These are phyloP conservation scores for Rhododendron simsii DNA, from an alignment of 148 eudicot genomes.

Conservation along the genomic window DNA sequence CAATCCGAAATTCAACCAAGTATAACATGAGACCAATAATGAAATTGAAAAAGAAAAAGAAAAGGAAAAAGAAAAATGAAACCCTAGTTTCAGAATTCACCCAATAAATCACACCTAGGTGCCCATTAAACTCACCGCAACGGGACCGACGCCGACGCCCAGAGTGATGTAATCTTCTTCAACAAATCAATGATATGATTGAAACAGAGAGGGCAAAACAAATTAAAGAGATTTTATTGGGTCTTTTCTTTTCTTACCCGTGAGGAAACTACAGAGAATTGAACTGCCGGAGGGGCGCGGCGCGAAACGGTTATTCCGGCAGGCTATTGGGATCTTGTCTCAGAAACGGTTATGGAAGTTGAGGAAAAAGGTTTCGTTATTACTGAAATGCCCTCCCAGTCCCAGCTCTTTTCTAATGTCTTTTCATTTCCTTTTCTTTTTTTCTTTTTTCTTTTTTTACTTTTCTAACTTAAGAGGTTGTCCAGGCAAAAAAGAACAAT, in stretches of 20 bases:
- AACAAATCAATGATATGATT: neutral
- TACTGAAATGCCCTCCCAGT: neutral
- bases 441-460: too few relatives aligned
- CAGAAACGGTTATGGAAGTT: constrained; percentile 4
- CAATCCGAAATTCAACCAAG: neutral
- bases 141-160: too few relatives aligned
- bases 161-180: neutral
- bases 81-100: constrained; percentile 4
- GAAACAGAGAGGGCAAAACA: neutral
- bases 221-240: neutral
- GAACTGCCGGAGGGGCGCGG: neutral
- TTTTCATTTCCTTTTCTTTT: neutral
- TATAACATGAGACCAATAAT: neutral
- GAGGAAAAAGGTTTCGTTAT: neutral
- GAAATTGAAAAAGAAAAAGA: neutral
- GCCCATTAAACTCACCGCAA: neutral
- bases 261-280: neutral
- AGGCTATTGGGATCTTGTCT: constrained; percentile 39
- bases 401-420: neutral
- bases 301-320: constrained; percentile 36
- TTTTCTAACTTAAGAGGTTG: neutral
- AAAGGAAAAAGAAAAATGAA: neutral
- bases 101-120: neutral
- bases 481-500: neutral
- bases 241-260: neutral